These are phyloP conservation scores for Ensete ventricosum DNA, from an alignment of 176 grass and related monocot genomes.

Conservation along the genomic window DNA sequence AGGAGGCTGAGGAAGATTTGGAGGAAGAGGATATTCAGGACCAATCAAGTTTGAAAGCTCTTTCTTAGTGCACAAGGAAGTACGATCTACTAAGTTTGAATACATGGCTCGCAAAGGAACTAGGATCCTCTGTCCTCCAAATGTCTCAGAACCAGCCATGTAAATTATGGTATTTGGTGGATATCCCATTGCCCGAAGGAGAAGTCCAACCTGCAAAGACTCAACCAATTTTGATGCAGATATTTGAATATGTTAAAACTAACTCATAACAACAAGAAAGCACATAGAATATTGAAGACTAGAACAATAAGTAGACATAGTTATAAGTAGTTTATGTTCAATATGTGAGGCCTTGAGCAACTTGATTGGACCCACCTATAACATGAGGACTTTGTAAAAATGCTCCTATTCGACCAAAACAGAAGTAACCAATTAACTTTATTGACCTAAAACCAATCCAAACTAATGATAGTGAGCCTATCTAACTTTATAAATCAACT, in stretches of 20 bases:
- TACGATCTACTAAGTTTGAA: constrained; percentile 74
- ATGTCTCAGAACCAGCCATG: constrained; percentile 88
- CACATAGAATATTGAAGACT: not conserved
- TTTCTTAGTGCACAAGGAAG: constrained; percentile 61
- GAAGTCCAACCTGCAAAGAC: constrained; percentile 59
- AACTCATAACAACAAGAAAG: not conserved
- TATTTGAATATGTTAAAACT: not conserved
- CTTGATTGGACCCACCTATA: no score
- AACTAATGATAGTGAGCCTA: no score
- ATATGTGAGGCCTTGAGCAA: no score
- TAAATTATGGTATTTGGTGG: constrained; percentile 82
- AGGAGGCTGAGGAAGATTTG: constrained; percentile 43
- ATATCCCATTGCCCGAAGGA: constrained; percentile 90
- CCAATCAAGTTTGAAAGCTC: constrained; percentile 72
- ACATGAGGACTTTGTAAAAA: no score
- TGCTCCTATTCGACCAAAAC: no score
- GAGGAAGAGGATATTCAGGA: constrained; percentile 59
- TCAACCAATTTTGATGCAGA: not conserved
- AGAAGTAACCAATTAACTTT: no score
- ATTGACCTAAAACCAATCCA: no score
- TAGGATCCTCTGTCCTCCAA: constrained; percentile 86
- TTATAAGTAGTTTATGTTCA: no score
- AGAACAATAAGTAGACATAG: no score
- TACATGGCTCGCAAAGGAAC: constrained; percentile 91
- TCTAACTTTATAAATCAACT: no score